Conservation (phyloP, 768 basidiomycete genomes). For the Mycena metata region DNA sequence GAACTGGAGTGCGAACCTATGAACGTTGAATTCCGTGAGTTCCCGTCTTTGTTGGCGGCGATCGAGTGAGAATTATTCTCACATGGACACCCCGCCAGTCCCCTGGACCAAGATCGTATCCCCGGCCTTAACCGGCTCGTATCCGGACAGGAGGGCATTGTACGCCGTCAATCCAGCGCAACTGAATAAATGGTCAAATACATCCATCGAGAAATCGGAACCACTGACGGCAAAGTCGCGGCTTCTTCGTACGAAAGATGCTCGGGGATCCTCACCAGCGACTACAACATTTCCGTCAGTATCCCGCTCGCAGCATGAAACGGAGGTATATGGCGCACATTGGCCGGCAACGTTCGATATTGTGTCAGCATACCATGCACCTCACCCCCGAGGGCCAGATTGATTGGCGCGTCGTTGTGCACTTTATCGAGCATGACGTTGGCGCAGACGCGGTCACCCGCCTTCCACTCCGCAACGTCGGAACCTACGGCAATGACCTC, state of each 20-base stretch:
- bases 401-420: slow-evolving; percentile 52
- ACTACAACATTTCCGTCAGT: slow-evolving; percentile 44
- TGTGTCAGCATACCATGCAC: slow-evolving; percentile 67
- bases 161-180: slow-evolving; percentile 77
- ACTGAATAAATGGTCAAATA: slow-evolving; percentile 42
- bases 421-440: slow-evolving; percentile 66
- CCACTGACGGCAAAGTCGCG: slow-evolving; percentile 68
- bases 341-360: slow-evolving; percentile 62
- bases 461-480: slow-evolving; percentile 63
- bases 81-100: slow-evolving; percentile 71
- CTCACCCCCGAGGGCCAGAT: slow-evolving; percentile 58
- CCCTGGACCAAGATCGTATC: slow-evolving; percentile 70
- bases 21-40: too few relatives aligned
- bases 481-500: slow-evolving; percentile 63
- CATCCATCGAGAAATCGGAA: not conserved
- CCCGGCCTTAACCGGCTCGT: slow-evolving; percentile 65
- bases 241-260: slow-evolving; percentile 75
- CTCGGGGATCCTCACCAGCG: slow-evolving; percentile 64
- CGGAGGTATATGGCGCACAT: slow-evolving; percentile 44
- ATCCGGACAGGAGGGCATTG: slow-evolving; percentile 63
- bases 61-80: slow-evolving; percentile 26
- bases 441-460: slow-evolving; percentile 68
- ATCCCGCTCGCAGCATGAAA: not conserved
- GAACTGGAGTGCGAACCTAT: slow-evolving; percentile 69
- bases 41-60: too few relatives aligned